These are phyloP conservation scores for Pyracantha coccinea DNA, from an alignment of 331 rosid species.

Conservation along the genomic window DNA sequence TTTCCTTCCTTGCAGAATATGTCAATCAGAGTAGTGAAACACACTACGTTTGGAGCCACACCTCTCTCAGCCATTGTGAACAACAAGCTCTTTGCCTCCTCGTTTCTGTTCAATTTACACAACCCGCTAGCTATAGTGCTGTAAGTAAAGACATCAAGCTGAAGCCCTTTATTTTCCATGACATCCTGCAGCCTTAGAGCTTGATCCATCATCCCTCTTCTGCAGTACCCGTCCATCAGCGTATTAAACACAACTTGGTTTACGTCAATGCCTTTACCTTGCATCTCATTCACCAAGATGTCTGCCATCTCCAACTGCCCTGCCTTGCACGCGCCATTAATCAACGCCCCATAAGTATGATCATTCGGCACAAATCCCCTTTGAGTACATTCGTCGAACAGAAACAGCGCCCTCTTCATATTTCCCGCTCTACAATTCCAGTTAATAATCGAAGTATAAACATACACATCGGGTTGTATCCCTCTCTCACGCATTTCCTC, in stretches of 20 bases:
- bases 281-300: conserved; percentile 64
- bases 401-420: conserved; percentile 48
- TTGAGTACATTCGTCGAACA: conserved; percentile 65
- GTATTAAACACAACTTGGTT: conserved; percentile 57
- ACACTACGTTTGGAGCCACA: conserved; percentile 48
- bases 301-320: conserved; percentile 74
- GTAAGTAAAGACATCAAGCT: conserved; percentile 48
- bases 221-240: conserved; percentile 70
- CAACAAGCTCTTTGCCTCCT: conserved; percentile 60
- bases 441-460: conserved; percentile 56
- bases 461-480: conserved; percentile 50
- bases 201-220: conserved; percentile 61
- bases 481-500: conserved; percentile 46
- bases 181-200: conserved; percentile 42
- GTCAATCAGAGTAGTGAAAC: conserved; percentile 55
- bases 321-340: conserved; percentile 59
- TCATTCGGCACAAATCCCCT: conserved; percentile 50
- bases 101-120: conserved; percentile 37
- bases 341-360: conserved; percentile 55
- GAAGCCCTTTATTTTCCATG: conserved; percentile 60
- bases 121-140: conserved; percentile 58
- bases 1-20: conserved; percentile 82
- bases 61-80: conserved; percentile 60
- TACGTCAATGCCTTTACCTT: conserved; percentile 40
- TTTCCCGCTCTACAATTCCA: conserved; percentile 59